A percentile compares a stretch with the other conserved stretches of the same genome.
Evolutionary conservation across 2,329 filamentous ascomycete genomes (phyloP).

Genomic region (Ophiostoma quercus): DNA sequence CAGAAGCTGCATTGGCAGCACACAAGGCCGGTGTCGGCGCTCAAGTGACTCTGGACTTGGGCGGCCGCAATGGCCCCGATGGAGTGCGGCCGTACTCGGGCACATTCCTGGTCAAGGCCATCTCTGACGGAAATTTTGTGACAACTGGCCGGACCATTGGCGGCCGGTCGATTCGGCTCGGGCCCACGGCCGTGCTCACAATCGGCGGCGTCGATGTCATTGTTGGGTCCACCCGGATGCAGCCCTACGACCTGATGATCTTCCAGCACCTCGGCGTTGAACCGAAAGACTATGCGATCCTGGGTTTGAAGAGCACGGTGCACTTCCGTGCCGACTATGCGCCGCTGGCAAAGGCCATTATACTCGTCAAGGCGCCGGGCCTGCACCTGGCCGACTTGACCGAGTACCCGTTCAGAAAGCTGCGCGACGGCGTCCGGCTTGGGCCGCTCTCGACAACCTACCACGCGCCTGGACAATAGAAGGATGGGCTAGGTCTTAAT

Average conservation of each 20-base stretch:
- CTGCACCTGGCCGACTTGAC: slow-evolving; percentile 5
- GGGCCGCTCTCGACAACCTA: neutral
- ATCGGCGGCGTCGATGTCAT: neutral
- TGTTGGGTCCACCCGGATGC: neutral
- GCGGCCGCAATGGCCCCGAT: neutral
- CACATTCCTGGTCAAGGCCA: neutral
- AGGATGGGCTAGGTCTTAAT: neutral
- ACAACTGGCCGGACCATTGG: slow-evolving; percentile 2
- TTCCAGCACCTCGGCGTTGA: neutral
- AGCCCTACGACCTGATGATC: slow-evolving; percentile 7
- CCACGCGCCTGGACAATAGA: neutral
- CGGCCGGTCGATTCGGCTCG: neutral
- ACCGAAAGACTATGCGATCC: neutral
- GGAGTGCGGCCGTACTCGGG: neutral
- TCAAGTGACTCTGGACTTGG: neutral
- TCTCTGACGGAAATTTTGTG: neutral
- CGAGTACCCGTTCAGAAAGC: neutral
- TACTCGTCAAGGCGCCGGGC: neutral
- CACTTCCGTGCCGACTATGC: slow-evolving; percentile 11
- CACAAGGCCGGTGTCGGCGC: neutral
- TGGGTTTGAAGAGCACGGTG: neutral
- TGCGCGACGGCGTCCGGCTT: slow-evolving; percentile 1
- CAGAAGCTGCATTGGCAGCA: slow-evolving; percentile 1
- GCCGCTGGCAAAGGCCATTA: neutral
- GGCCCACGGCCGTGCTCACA: neutral